Conservation (phyloP, 164 flowering plant genomes). For the Cinnamomum chago region DNA sequence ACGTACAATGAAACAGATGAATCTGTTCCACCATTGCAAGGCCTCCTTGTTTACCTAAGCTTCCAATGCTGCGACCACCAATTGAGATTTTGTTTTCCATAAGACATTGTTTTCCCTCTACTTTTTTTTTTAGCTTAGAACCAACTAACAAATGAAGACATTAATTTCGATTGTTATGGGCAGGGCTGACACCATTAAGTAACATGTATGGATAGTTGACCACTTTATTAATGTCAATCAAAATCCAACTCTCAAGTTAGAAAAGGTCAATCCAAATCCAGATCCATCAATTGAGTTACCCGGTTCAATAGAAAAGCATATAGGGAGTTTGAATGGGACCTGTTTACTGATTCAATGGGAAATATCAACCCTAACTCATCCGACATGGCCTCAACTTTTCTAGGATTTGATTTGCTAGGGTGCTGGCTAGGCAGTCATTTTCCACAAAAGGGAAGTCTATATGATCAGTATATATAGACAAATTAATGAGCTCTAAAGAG, state of each 20-base stretch:
- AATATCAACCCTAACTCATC: background rate
- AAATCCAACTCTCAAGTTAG: no score
- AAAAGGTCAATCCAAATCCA: no score
- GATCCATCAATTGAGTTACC: background rate
- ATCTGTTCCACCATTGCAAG: slow-evolving; percentile 36
- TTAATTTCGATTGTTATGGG: no score
- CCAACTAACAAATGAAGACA: no score
- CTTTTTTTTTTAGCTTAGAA: no score
- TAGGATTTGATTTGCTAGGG: background rate
- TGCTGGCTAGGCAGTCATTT: no score
- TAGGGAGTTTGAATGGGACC: background rate
- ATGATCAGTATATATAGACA: no score
- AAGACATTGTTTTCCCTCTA: background rate
- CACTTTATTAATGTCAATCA: no score
- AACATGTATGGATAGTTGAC: no score
- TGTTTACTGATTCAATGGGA: background rate
- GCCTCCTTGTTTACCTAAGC: slow-evolving; percentile 40
- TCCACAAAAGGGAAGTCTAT: no score
- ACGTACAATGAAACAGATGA: slow-evolving; percentile 28
- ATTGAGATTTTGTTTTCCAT: no score
- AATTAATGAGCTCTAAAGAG: background rate
- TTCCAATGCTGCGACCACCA: slow-evolving; percentile 42
- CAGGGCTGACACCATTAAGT: no score
- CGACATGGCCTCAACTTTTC: background rate
- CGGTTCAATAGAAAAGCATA: background rate